Evolutionary conservation across 495 filamentous ascomycete genomes (phyloP).

Genomic region (Xylaria longipes): DNA sequence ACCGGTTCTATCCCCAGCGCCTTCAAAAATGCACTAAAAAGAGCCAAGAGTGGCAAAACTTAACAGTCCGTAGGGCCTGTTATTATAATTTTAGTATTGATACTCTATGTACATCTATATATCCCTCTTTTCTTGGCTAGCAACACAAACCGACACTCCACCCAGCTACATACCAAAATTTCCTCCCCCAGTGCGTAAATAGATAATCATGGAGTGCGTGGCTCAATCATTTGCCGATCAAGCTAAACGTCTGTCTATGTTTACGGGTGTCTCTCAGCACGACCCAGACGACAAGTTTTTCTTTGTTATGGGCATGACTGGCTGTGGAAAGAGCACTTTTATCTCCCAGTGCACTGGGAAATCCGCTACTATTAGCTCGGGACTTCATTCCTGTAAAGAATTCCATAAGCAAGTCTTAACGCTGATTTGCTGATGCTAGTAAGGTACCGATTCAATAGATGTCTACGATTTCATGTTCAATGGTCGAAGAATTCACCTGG

Average conservation of each 20-base stretch:
- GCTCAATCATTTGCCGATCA: neutral
- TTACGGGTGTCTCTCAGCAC: neutral
- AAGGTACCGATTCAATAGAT: slow-evolving; percentile 1
- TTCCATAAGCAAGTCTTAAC: neutral
- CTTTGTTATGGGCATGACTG: slow-evolving; percentile 46
- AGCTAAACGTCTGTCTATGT: neutral
- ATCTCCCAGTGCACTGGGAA: slow-evolving; percentile 35
- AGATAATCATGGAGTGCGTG: neutral
- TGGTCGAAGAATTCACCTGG: slow-evolving; percentile 34
- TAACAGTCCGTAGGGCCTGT: too few relatives aligned
- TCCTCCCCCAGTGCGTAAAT: neutral
- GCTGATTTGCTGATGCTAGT: neutral
- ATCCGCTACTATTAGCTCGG: slow-evolving; percentile 22
- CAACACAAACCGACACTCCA: neutral
- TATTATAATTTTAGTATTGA: too few relatives aligned
- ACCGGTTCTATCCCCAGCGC: too few relatives aligned
- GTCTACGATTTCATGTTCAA: neutral
- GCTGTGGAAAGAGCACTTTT: slow-evolving; percentile 48
- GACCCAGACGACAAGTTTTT: slow-evolving; percentile 34
- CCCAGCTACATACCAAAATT: neutral
- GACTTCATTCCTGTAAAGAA: neutral
- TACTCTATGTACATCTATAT: neutral
- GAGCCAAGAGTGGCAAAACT: too few relatives aligned
- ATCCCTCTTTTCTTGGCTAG: neutral
- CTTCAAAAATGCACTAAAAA: neutral